Conservation (phyloP, 1,284 basidiomycete genomes). For the Xerocomus amazonicus region DNA sequence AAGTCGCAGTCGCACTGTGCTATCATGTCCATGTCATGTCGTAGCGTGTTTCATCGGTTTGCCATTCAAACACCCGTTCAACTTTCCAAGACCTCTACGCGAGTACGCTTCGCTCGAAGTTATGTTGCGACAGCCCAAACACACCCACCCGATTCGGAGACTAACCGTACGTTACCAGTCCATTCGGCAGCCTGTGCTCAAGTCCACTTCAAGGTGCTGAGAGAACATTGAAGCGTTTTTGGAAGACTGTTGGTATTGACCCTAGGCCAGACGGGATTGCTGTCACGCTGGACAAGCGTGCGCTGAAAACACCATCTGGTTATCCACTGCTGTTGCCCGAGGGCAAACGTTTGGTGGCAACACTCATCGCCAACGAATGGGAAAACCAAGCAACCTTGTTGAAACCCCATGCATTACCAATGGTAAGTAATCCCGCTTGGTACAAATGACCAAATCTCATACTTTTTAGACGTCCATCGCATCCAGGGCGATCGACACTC, state of each 20-base stretch:
- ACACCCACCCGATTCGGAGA: slow-evolving; percentile 47
- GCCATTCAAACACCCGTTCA: not conserved
- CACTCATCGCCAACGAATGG: slow-evolving; percentile 93
- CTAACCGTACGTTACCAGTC: slow-evolving; percentile 45
- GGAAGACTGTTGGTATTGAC: slow-evolving; percentile 82
- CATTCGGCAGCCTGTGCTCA: slow-evolving; percentile 10
- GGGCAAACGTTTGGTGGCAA: slow-evolving; percentile 70
- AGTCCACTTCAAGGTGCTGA: slow-evolving; percentile 64
- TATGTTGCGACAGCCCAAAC: slow-evolving; percentile 30
- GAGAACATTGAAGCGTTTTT: slow-evolving; percentile 82
- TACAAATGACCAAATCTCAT: not conserved
- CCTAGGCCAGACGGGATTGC: slow-evolving; percentile 54
- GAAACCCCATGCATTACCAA: slow-evolving; percentile 88
- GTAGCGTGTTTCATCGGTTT: slow-evolving; percentile 1
- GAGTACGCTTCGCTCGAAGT: slow-evolving; percentile 2
- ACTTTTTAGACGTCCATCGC: slow-evolving; percentile 72
- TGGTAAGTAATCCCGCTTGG: slow-evolving; percentile 52
- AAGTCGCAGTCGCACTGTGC: not conserved
- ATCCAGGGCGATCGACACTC: slow-evolving; percentile 84
- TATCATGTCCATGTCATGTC: slow-evolving; percentile 15
- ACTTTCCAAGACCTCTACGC: not conserved
- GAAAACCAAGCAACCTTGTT: slow-evolving; percentile 85
- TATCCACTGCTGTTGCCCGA: slow-evolving; percentile 70
- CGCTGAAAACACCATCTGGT: slow-evolving; percentile 86
- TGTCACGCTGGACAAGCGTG: slow-evolving; percentile 81